Base-by-base conservation (phyloP, 2,329 filamentous ascomycete species). In the Neocatenulostroma microsporum region DNA sequence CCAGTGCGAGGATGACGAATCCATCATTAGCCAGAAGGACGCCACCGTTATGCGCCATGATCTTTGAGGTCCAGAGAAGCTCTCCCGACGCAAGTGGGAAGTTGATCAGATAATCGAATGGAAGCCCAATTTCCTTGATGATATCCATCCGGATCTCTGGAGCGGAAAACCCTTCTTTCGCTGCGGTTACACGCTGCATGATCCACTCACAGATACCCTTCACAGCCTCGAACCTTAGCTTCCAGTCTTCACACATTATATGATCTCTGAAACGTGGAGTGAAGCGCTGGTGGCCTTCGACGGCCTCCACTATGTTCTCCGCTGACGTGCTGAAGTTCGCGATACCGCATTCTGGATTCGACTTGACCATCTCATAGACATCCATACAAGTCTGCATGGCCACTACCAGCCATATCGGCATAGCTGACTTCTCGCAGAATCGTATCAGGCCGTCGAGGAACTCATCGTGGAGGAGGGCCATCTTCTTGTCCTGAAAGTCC, bases 61-160 rank as follows among this genome's bases (percentile, higher is more conserved):
- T 10, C 13, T 29, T 29, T 14, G 15, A 14, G 8, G 7, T 7
- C 8, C 15, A 14, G 6, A 29, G 26, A 10, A 29, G 10, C 7
- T 29, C 11, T 8, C 26, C 10, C 7, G 26, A 14, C 26, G 15
- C 15, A 14, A 14, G 11, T 14, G 26, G 26, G 11, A 29, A 7
- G 26, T 13, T 14, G 26, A 29, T 9, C 4, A 29, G 8, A 29
- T 29, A 11, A 7, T 29, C 13, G 11, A 21, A 29, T 14, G 34
- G 31, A 19, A 39, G n/a, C n/a, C n/a, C n/a, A n/a, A n/a, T n/a
- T n/a, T n/a, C n/a, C 26, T 39, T 19, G 30, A 34, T 26, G 19
- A 39, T 39, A 13, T 30, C 29, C 21, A 30, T 33, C n/a, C n/a
- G 29, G 33, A 39, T 11, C 27, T 39, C 23, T 34, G 26, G 30